These are phyloP conservation scores for Glycine soja DNA, from an alignment of 306 rosid species.

Conservation along the genomic window DNA sequence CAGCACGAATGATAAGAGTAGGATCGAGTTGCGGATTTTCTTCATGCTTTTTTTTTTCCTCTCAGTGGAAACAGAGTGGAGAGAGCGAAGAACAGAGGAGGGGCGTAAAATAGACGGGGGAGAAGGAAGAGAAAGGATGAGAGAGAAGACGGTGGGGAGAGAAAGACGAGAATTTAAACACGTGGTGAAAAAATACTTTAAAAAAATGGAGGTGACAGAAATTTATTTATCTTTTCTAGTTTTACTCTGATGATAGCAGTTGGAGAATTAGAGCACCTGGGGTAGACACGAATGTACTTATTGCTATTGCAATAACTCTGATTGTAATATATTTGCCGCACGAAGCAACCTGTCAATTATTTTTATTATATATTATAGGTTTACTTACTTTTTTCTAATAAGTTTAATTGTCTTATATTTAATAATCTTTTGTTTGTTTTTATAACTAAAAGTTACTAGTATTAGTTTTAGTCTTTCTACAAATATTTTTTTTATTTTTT, in stretches of 20 bases:
- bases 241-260: neutral
- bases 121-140: neutral
- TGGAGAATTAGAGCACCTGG: constrained; percentile 53
- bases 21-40: constrained; percentile 41
- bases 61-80: constrained; percentile 1
- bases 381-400: too few species aligned
- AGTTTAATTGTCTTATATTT: too few species aligned
- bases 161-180: constrained; percentile 42
- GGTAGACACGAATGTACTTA: neutral
- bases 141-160: neutral
- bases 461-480: too few species aligned
- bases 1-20: neutral
- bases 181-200: constrained; percentile 41
- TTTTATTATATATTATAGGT: neutral
- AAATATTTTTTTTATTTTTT: too few species aligned
- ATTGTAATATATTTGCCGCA: neutral
- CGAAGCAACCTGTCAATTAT: neutral
- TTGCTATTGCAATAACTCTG: neutral
- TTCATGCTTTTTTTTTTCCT: constrained; percentile 43
- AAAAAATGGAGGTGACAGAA: neutral
- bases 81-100: neutral
- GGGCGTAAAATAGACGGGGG: neutral
- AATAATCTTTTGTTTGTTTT: too few species aligned
- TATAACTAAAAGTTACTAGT: too few species aligned
- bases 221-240: neutral